Conservation (phyloP, 108 stramenopile species). For the Pseudonitzschia multistriata region DNA sequence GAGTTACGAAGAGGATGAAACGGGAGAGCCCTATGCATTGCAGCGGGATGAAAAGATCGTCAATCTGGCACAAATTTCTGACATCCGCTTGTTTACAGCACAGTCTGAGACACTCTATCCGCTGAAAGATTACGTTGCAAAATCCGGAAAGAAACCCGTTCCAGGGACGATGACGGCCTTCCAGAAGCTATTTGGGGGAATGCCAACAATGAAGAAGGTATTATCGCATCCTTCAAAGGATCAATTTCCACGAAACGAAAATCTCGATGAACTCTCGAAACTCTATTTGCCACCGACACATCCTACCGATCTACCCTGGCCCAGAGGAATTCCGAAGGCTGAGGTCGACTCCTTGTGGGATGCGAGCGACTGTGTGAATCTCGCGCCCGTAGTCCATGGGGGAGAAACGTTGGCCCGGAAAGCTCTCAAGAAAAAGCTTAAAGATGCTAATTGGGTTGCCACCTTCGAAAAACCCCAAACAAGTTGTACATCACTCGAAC, state of each 20-base stretch:
- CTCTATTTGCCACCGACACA: constrained; percentile 39
- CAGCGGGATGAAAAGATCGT: constrained; percentile 61
- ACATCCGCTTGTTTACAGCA: constrained; percentile 50
- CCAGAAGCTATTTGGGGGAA: constrained; percentile 40
- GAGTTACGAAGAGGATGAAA: constrained; percentile 69
- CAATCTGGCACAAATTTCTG: constrained; percentile 36
- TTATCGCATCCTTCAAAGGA: constrained; percentile 27
- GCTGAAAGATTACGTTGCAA: constrained; percentile 19
- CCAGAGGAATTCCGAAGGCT: constrained; percentile 38
- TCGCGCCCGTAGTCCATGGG: constrained; percentile 43
- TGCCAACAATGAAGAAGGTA: constrained; percentile 22
- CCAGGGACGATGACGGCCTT: constrained; percentile 57
- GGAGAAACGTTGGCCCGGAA: constrained; percentile 59
- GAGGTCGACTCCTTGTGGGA: constrained; percentile 61
- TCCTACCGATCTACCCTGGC: constrained; percentile 59
- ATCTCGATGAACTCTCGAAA: constrained; percentile 33
- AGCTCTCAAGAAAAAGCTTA: constrained; percentile 38
- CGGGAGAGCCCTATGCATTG: constrained; percentile 60
- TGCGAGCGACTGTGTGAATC: constrained; percentile 49
- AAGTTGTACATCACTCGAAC: constrained; percentile 68
- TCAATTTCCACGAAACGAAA: constrained; percentile 11
- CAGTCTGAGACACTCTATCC: constrained; percentile 47
- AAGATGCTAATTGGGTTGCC: constrained; percentile 61
- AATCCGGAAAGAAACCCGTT: constrained; percentile 29
- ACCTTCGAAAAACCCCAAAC: constrained; percentile 97